Evolutionary conservation across 2,329 filamentous ascomycete species (phyloP).

Genomic region (Aspergillus quadricinctus): DNA sequence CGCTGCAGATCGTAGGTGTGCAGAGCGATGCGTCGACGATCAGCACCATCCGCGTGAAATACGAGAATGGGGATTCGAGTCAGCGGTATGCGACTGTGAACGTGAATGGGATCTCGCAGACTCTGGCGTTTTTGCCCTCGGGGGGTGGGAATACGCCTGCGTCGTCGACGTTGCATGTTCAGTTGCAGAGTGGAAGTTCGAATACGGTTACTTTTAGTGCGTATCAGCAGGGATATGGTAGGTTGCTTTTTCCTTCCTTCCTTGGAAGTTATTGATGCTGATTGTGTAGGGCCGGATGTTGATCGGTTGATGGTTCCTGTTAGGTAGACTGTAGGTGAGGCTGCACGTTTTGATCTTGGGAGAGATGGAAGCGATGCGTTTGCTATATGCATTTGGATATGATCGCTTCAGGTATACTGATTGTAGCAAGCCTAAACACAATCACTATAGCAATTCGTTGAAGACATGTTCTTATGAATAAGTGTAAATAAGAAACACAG

Average conservation of each 20-base stretch:
- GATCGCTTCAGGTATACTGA: not conserved
- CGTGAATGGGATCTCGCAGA: slow-evolving; percentile 52
- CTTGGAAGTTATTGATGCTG: not conserved
- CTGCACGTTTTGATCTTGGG: too few species aligned
- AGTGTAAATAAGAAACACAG: not conserved
- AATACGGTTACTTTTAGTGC: slow-evolving; percentile 1
- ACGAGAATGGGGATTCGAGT: slow-evolving; percentile 52
- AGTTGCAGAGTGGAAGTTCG: not conserved
- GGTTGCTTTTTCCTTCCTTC: not conserved
- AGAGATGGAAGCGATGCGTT: too few species aligned
- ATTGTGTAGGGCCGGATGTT: not conserved
- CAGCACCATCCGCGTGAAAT: slow-evolving; percentile 53
- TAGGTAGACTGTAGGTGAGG: too few species aligned
- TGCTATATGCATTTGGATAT: not conserved
- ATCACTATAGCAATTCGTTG: too few species aligned
- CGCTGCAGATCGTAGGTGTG: slow-evolving; percentile 47
- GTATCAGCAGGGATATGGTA: slow-evolving; percentile 1
- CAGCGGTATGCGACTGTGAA: slow-evolving; percentile 52
- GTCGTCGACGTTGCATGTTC: not conserved
- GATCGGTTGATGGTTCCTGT: not conserved
- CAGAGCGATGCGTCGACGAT: slow-evolving; percentile 41
- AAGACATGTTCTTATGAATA: not conserved
- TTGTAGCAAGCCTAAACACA: not conserved
- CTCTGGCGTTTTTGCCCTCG: slow-evolving; percentile 54
- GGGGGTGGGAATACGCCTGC: slow-evolving; percentile 1